phyloP scores from a whole-genome alignment of 1,284 basidiomycete genomes.

The Psilocybe mexicana region DNA sequence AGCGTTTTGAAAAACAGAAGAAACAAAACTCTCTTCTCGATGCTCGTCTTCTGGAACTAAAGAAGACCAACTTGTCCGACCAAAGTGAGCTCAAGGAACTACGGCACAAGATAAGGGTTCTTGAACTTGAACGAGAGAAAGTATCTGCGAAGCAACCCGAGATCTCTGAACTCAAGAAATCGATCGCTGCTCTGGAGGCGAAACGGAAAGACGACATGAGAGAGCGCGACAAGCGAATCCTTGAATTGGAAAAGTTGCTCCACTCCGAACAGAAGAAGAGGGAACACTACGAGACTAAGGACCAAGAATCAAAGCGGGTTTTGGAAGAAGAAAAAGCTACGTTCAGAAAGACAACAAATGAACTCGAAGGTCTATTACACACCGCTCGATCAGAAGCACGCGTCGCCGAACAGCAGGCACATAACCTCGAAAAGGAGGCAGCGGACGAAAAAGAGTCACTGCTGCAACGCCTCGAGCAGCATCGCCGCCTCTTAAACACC shows the following conservation, averaged over 20 bases:
- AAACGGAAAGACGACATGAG: slow-evolving; percentile 53
- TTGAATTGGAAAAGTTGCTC: slow-evolving; percentile 56
- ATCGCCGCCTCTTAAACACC: slow-evolving; percentile 42
- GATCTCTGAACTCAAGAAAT: slow-evolving; percentile 51
- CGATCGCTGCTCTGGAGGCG: slow-evolving; percentile 47
- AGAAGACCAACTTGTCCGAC: slow-evolving; percentile 47
- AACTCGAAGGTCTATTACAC: slow-evolving; percentile 39
- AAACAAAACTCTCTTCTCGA: slow-evolving; percentile 61
- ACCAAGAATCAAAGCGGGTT: slow-evolving; percentile 44
- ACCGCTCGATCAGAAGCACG: slow-evolving; percentile 37
- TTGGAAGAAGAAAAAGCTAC: slow-evolving; percentile 42
- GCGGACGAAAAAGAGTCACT: slow-evolving; percentile 44
- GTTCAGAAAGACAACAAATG: slow-evolving; percentile 34
- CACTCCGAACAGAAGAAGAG: slow-evolving; percentile 50
- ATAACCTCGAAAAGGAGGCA: slow-evolving; percentile 25
- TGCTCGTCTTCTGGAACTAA: slow-evolving; percentile 56
- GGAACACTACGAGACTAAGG: slow-evolving; percentile 44
- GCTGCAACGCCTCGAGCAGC: slow-evolving; percentile 50
- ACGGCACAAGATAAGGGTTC: slow-evolving; percentile 54
- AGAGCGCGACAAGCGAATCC: slow-evolving; percentile 54
- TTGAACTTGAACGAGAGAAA: slow-evolving; percentile 60
- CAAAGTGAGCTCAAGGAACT: slow-evolving; percentile 65
- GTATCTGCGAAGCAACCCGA: slow-evolving; percentile 54
- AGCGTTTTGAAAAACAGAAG: slow-evolving; percentile 60
- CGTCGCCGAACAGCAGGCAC: slow-evolving; percentile 29